Evolutionary conservation across 1,139 yeast species (phyloP).

Genomic region (Pichia cactophila): DNA sequence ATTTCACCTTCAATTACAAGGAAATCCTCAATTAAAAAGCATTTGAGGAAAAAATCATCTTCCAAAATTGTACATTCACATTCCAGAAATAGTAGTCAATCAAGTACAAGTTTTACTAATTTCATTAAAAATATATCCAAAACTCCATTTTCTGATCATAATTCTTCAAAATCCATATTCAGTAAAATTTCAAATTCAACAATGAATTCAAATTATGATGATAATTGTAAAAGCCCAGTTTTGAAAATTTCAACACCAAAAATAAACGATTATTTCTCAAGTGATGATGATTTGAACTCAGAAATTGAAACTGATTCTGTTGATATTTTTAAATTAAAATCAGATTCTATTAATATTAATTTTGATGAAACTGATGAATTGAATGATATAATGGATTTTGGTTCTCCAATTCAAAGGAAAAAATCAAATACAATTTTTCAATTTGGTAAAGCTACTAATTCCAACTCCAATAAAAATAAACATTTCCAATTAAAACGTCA

Average conservation of each 20-base stretch:
- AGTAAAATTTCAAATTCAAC: conserved; percentile 1
- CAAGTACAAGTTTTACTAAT: conserved; percentile 5
- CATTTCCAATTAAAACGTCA: conserved; percentile 18
- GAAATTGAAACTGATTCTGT: conserved; percentile 1
- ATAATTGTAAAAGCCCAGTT: neutral
- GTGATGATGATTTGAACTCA: conserved; percentile 7
- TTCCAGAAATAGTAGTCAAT: conserved; percentile 1
- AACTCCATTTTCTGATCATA: conserved; percentile 7
- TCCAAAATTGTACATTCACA: neutral
- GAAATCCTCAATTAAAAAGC: conserved; percentile 11
- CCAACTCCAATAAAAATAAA: conserved; percentile 8
- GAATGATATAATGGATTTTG: conserved; percentile 10
- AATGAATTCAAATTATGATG: neutral
- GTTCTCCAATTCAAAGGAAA: conserved; percentile 25
- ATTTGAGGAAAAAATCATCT: conserved; percentile 10
- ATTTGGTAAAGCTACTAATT: conserved; percentile 2
- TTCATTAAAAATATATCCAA: conserved; percentile 3
- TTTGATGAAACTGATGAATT: neutral
- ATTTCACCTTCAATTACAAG: conserved; percentile 7
- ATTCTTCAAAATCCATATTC: neutral
- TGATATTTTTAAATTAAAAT: neutral
- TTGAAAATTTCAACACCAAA: neutral
- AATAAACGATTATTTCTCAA: neutral
- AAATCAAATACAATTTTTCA: conserved; percentile 12
- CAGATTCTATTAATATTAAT: neutral